phyloP scores from a whole-genome alignment of 2,329 filamentous ascomycete species.

The Biscogniauxia marginata region DNA sequence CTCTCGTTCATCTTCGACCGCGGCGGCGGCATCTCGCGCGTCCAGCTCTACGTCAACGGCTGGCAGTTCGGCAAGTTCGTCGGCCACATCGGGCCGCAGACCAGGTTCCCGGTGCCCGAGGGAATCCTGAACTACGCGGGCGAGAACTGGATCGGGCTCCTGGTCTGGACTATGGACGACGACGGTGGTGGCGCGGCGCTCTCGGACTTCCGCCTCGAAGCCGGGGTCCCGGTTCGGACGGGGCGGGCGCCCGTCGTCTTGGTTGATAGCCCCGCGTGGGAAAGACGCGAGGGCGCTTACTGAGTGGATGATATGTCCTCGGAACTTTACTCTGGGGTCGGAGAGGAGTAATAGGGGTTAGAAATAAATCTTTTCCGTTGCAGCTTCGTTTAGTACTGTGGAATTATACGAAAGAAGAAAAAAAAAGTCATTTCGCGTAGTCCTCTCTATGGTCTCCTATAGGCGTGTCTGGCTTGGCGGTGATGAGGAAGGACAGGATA shows the following conservation, averaged over 20 bases:
- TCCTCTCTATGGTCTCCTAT: too few relatives aligned
- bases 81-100: constrained; percentile 72
- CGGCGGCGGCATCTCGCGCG: constrained; percentile 6
- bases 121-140: constrained; percentile 71
- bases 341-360: too few relatives aligned
- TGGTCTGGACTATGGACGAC: constrained; percentile 64
- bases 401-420: too few relatives aligned
- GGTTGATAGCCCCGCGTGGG: constrained; percentile 16
- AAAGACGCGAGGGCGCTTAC: constrained; percentile 3
- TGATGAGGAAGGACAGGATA: too few relatives aligned
- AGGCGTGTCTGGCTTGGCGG: too few relatives aligned
- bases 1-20: constrained; percentile 56
- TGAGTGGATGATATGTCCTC: neutral
- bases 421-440: too few relatives aligned
- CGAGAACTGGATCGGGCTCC: constrained; percentile 66
- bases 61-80: constrained; percentile 64
- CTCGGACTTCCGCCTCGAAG: constrained; percentile 34
- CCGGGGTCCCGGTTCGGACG: constrained; percentile 41
- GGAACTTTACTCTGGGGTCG: too few relatives aligned
- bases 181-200: constrained; percentile 47
- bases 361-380: too few relatives aligned
- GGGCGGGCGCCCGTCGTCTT: constrained; percentile 17
- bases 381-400: too few relatives aligned
- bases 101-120: constrained; percentile 68
- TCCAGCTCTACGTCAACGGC: constrained; percentile 72